phyloP scores from a whole-genome alignment of 1,284 basidiomycete genomes.

The Cronartium quercuum region DNA sequence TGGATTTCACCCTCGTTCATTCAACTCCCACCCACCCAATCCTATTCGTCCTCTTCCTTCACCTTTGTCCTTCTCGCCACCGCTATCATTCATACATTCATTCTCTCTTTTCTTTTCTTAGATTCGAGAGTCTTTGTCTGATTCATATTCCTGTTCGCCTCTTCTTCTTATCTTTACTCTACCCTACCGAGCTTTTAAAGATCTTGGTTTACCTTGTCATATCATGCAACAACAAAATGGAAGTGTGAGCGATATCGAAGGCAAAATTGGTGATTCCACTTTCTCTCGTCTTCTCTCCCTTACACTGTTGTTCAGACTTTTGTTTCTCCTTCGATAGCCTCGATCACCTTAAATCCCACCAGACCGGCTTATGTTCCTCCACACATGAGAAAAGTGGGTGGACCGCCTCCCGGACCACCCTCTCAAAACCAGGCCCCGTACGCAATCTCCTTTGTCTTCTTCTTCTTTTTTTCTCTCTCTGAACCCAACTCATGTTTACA shows the following conservation, averaged over 20 bases:
- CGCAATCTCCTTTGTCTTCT: conserved; percentile 40
- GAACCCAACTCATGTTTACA: conserved; percentile 1
- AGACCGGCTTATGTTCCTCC: conserved; percentile 44
- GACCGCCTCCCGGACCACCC: conserved; percentile 9
- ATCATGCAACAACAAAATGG: conserved; percentile 32
- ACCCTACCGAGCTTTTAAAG: conserved; percentile 3
- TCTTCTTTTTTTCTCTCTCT: conserved; percentile 38
- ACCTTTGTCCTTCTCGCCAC: neutral
- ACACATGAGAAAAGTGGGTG: conserved; percentile 43
- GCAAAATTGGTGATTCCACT: conserved; percentile 34
- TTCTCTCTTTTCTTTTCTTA: neutral
- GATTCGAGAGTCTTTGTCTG: neutral
- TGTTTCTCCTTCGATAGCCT: conserved; percentile 52
- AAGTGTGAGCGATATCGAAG: conserved; percentile 28
- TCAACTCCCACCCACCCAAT: no score
- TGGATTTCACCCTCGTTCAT: no score
- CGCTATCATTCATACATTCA: neutral
- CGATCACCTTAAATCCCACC: conserved; percentile 63
- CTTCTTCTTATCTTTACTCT: neutral
- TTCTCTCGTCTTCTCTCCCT: neutral
- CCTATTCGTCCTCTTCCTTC: no score
- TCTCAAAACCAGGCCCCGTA: conserved; percentile 2
- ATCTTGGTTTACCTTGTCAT: neutral
- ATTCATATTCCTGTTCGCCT: neutral
- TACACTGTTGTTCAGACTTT: neutral